phyloP scores from a whole-genome alignment of 306 rosid genomes.

The Ochetophila trinervis region DNA sequence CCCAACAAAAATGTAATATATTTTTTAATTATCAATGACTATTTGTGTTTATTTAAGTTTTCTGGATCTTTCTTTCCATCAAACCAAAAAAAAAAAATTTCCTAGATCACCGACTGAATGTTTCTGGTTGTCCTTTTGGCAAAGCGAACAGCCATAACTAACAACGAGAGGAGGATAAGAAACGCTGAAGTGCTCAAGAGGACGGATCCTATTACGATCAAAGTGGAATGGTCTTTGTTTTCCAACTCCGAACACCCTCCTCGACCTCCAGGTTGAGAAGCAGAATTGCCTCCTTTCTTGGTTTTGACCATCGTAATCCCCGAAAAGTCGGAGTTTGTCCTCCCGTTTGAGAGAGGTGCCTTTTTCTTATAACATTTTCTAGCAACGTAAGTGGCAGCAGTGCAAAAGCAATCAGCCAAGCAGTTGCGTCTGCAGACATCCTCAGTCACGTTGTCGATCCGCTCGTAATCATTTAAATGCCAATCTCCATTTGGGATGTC shows the following conservation, averaged over 20 bases:
- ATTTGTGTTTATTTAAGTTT: no score
- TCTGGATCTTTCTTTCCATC: no score
- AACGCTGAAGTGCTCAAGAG: no score
- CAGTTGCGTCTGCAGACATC: conserved; percentile 34
- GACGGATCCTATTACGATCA: no score
- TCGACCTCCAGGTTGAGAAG: neutral
- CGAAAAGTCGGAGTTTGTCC: neutral
- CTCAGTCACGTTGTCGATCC: neutral
- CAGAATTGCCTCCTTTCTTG: conserved; percentile 34
- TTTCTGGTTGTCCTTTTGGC: no score
- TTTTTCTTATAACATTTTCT: conserved; percentile 47
- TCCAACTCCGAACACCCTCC: neutral
- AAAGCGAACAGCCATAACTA: no score
- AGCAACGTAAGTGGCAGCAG: conserved; percentile 26
- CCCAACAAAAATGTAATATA: no score
- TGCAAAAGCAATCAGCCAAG: conserved; percentile 46
- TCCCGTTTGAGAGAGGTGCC: conserved; percentile 48
- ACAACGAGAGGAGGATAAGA: no score
- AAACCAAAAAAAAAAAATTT: no score
- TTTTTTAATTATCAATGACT: no score
- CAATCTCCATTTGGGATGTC: no score
- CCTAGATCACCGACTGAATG: no score
- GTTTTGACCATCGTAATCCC: conserved; percentile 34
- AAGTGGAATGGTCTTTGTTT: conserved; percentile 17
- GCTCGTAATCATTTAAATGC: conserved; percentile 11